Conservation (phyloP, 345 rosid species). For the Ailanthus altissimus region DNA sequence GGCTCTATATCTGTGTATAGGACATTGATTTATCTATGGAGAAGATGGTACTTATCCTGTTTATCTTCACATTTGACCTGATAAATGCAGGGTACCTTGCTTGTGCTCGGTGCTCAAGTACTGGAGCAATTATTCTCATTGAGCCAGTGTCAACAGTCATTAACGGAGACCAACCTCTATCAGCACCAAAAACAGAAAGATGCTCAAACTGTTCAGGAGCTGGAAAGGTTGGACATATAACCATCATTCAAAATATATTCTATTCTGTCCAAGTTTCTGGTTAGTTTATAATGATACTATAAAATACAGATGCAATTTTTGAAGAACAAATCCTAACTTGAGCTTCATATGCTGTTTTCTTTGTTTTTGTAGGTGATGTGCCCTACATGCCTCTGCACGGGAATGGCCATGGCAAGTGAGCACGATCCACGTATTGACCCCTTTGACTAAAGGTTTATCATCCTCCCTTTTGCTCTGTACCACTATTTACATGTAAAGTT, state of each 20-base stretch:
- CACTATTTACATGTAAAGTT: background rate
- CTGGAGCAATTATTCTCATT: slow-evolving; percentile 68
- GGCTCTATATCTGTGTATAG: background rate
- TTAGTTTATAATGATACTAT: background rate
- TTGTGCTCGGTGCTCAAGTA: slow-evolving; percentile 91
- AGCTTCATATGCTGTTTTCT: background rate
- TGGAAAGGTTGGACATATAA: slow-evolving; percentile 64
- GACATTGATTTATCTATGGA: background rate
- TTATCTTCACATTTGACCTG: background rate
- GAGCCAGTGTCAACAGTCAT: slow-evolving; percentile 66
- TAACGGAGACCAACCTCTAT: slow-evolving; percentile 51
- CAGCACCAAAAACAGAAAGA: slow-evolving; percentile 75
- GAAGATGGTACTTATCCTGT: background rate
- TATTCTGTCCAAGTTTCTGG: background rate
- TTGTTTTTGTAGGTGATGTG: slow-evolving; percentile 78
- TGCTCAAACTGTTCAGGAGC: slow-evolving; percentile 95
- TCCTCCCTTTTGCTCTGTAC: background rate
- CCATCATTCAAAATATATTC: too few species aligned
- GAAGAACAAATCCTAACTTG: background rate
- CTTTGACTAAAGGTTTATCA: slow-evolving; percentile 55
- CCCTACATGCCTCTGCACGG: slow-evolving; percentile 97
- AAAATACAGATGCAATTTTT: background rate
- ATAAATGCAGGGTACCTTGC: slow-evolving; percentile 82
- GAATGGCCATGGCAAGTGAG: slow-evolving; percentile 99
- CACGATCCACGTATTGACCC: slow-evolving; percentile 95